Evolutionary conservation across 2,329 filamentous ascomycete species (phyloP), one percentile per base, ranked within the genome.

Genomic region (Rugonectria rugulosa): DNA sequence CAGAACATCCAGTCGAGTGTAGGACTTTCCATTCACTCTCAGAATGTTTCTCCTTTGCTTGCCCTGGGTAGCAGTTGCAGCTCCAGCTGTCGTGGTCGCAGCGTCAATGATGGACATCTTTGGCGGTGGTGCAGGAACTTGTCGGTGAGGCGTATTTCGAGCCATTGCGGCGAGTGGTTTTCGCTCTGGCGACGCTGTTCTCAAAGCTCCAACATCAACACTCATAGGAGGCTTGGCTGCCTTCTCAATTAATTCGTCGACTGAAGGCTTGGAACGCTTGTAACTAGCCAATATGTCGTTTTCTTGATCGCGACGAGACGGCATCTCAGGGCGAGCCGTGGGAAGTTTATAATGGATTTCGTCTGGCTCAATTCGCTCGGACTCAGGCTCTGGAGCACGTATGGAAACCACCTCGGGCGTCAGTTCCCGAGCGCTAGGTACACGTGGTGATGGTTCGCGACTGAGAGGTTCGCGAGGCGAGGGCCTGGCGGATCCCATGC

Each of bases 21-120:
- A 99, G 29, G 88, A 85, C 70, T 96, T 96, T 57, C 92, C 91
- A 69, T 99, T 99, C 58, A 99, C 88, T 41, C 88, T 88, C 55
- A 98, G 83, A 54, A 94, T 88, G 60, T 92, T 91, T 41, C 92
- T 86, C 68, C 92, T 91, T 73, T 90, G 92, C 72, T 82, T 83
- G 19, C 79, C 79, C 68, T 93, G 90, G 4, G 86, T 83, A 3
- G 91, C 87, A 1, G 90, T 88, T 5, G 90, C 87, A 21, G 92
- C 90, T 12, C 93, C 93, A 4, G 90, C 92, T 10, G 88, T 88
- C 2, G 89, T 86, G 2, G 94, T 97, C 2, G 92, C 94, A 3
- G 93, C 89, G 63, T 98, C 92, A n/a, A 97, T 78, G 7, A 97
- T 89, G 1, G 91, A 95, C 94, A 98, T 98, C 74, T 97, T 98